Conservation (phyloP, 2,329 filamentous ascomycete species). For the Lasiodiplodia hormozganensis region DNA sequence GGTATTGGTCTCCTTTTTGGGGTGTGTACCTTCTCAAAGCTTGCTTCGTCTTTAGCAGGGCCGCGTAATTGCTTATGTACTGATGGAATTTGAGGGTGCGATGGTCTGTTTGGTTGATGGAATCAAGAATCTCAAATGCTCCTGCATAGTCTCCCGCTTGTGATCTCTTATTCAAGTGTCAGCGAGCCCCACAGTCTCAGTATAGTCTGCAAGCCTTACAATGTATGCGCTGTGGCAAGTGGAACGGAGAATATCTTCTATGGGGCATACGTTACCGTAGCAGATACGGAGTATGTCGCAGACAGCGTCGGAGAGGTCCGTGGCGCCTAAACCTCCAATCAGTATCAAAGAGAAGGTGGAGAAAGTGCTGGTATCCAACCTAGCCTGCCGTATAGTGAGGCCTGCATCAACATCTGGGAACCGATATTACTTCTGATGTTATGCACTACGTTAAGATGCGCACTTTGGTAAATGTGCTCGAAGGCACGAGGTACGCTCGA, state of each 20-base stretch:
- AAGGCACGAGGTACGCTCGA: conserved; percentile 67
- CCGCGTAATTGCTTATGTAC: conserved; percentile 71
- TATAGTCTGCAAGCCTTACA: conserved; percentile 41
- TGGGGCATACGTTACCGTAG: conserved; percentile 67
- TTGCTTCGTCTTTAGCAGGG: conserved; percentile 68
- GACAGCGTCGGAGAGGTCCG: conserved; percentile 64
- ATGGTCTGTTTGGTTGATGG: conserved; percentile 63
- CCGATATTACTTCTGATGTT: conserved; percentile 76
- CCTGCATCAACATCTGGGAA: conserved; percentile 73
- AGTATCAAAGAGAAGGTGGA: conserved; percentile 7
- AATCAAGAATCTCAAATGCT: conserved; percentile 67
- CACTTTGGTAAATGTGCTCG: conserved; percentile 82
- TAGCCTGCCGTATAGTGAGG: conserved; percentile 77
- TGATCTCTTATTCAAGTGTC: conserved; percentile 52
- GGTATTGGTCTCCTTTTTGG: not conserved
- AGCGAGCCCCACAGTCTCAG: not conserved
- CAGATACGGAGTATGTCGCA: conserved; percentile 80
- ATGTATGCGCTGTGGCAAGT: conserved; percentile 74
- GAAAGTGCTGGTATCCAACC: conserved; percentile 54
- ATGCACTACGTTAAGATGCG: conserved; percentile 79
- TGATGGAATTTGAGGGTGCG: conserved; percentile 81
- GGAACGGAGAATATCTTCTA: conserved; percentile 81
- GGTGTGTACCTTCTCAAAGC: conserved; percentile 61
- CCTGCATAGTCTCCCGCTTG: conserved; percentile 74
- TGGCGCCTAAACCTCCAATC: conserved; percentile 51